These are phyloP conservation scores for Immersiporthe knoxdaviesiana DNA, from an alignment of 2,329 filamentous ascomycete species.

Conservation along the genomic window DNA sequence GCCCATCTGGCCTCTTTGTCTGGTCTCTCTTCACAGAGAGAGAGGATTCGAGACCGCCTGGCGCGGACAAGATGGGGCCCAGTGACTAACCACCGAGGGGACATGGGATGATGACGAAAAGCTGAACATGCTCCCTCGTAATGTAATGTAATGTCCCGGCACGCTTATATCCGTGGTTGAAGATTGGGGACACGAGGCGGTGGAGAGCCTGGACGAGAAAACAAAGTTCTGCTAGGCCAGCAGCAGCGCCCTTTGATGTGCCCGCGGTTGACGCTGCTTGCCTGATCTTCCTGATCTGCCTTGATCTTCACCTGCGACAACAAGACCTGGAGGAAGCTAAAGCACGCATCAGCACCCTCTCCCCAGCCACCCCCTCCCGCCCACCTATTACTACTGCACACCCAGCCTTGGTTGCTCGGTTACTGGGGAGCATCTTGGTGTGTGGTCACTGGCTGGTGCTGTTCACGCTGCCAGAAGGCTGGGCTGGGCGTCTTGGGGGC, in stretches of 20 bases:
- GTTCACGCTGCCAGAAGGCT: too few relatives aligned
- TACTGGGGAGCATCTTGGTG: not conserved
- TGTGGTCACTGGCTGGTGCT: not conserved
- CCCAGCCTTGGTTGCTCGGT: not conserved
- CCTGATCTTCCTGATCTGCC: not conserved
- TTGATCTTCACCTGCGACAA: not conserved
- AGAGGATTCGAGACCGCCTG: not conserved
- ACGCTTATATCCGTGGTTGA: slow-evolving; percentile 7
- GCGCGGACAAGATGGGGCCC: not conserved
- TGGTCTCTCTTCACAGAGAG: slow-evolving; percentile 5
- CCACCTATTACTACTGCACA: too few relatives aligned
- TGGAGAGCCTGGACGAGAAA: not conserved
- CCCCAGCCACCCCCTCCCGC: not conserved
- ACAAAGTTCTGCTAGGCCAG: not conserved
- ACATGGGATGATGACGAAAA: slow-evolving; percentile 18
- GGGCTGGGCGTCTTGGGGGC: too few relatives aligned
- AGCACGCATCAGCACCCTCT: not conserved
- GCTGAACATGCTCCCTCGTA: slow-evolving; percentile 6
- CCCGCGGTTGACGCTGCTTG: not conserved
- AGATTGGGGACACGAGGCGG: not conserved
- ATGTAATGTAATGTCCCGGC: slow-evolving; percentile 12
- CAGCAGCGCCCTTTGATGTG: not conserved
- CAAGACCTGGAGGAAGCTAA: not conserved
- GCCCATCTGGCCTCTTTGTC: not conserved
- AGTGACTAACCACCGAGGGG: not conserved